A percentile compares a stretch with the other conserved stretches of the same genome.
These are phyloP conservation scores for Euphorbia corollata DNA, from an alignment of 441 rosid genomes.

Conservation along the genomic window DNA sequence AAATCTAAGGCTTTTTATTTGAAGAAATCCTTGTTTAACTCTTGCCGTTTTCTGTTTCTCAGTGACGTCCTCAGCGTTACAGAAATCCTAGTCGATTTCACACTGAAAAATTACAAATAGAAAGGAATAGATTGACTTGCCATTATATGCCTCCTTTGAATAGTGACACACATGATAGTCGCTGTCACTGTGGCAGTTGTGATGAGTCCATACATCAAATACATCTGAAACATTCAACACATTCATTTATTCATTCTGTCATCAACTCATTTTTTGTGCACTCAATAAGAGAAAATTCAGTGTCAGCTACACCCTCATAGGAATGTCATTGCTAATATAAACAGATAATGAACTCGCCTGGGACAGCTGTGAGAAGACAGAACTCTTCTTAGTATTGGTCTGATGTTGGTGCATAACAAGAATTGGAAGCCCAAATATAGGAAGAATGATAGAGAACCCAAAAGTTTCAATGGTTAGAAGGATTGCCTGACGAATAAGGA, in stretches of 20 bases:
- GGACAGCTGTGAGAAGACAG: slow-evolving; percentile 31
- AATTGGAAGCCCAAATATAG: slow-evolving; percentile 74
- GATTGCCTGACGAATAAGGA: slow-evolving; percentile 76
- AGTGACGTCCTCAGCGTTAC: no score
- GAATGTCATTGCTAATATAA: neutral
- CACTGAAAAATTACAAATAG: neutral
- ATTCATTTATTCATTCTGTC: neutral
- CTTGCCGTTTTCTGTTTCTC: neutral
- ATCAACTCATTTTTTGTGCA: neutral
- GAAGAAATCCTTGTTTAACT: neutral
- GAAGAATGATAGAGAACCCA: slow-evolving; percentile 81
- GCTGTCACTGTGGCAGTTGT: slow-evolving; percentile 48
- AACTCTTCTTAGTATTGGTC: slow-evolving; percentile 22
- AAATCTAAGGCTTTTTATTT: no score
- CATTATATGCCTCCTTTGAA: slow-evolving; percentile 92
- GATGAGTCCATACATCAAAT: slow-evolving; percentile 64
- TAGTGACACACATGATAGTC: slow-evolving; percentile 64
- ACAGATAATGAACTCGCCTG: slow-evolving; percentile 35
- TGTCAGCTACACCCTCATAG: neutral
- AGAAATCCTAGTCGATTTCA: neutral
- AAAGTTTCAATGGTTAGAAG: slow-evolving; percentile 81
- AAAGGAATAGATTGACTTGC: slow-evolving; percentile 27
- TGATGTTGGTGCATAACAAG: slow-evolving; percentile 32
- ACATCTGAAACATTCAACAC: slow-evolving; percentile 36
- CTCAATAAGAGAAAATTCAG: neutral